Conservation (phyloP, 345 rosid species). For the Euphorbia lathyris region DNA sequence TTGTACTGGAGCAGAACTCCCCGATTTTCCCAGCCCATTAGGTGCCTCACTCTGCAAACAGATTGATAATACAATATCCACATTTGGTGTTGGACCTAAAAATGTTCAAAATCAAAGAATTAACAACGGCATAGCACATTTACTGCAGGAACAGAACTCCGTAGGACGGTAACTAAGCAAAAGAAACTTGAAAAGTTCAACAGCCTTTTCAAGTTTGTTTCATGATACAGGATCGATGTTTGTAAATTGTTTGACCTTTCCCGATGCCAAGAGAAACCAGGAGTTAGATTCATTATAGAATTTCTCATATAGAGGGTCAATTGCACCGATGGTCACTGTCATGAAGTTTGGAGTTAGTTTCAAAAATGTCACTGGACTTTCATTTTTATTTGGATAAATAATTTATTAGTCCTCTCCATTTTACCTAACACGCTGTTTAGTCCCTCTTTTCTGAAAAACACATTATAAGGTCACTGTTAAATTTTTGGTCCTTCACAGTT, state of each 20-base stretch:
- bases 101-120: not conserved
- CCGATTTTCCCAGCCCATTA: slow-evolving; percentile 39
- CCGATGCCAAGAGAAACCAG: not conserved
- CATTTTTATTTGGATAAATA: too few species aligned
- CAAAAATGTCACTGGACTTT: too few species aligned
- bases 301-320: too few species aligned
- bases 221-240: not conserved
- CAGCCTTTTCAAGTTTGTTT: not conserved
- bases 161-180: not conserved
- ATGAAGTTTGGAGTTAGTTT: too few species aligned
- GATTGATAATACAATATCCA: slow-evolving; percentile 76
- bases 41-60: slow-evolving; percentile 80
- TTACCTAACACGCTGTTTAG: too few species aligned
- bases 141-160: not conserved
- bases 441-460: too few species aligned
- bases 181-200: slow-evolving; percentile 2
- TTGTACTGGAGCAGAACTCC: slow-evolving; percentile 27
- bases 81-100: slow-evolving; percentile 76
- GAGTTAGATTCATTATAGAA: not conserved
- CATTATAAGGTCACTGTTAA: too few species aligned
- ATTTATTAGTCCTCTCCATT: too few species aligned
- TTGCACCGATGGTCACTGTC: too few species aligned
- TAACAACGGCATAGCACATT: not conserved
- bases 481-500: too few species aligned
- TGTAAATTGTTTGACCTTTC: not conserved